A percentile compares a stretch with the other conserved stretches of the same genome.
Conservation (phyloP, 345 rosid genomes). For the Citrus sp. region DNA sequence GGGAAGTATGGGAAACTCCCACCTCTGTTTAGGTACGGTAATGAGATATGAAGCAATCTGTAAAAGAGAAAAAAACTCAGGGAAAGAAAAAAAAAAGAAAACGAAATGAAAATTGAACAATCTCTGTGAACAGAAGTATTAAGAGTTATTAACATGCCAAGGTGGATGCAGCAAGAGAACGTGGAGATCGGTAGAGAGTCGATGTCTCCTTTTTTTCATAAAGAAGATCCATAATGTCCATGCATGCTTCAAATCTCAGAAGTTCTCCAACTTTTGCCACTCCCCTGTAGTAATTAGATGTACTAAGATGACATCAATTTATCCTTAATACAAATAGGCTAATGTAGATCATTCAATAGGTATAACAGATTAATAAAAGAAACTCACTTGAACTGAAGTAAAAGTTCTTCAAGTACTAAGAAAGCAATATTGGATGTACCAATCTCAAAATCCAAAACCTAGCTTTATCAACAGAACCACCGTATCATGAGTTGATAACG, state of each 20-base stretch:
- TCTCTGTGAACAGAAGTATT: neutral
- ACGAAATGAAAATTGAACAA: neutral
- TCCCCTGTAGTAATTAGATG: constrained; percentile 32
- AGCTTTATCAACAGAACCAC: neutral
- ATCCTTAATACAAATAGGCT: neutral
- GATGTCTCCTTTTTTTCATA: constrained; percentile 67
- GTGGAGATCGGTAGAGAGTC: constrained; percentile 44
- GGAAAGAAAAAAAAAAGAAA: constrained; percentile 2
- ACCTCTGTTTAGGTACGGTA: constrained; percentile 60
- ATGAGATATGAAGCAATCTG: constrained; percentile 76
- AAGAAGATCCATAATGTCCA: constrained; percentile 89
- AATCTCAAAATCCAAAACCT: constrained; percentile 67
- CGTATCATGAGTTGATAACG: neutral
- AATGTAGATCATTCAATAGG: neutral
- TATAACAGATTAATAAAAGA: neutral
- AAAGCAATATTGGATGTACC: constrained; percentile 53
- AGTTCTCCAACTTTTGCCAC: constrained; percentile 69
- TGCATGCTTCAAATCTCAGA: constrained; percentile 64
- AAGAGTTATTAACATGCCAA: constrained; percentile 39
- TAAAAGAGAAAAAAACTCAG: constrained; percentile 15
- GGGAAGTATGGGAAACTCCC: constrained; percentile 75
- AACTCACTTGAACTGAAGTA: constrained; percentile 47
- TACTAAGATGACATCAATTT: neutral
- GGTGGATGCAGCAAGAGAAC: constrained; percentile 67
- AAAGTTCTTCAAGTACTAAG: constrained; percentile 53